These are phyloP conservation scores for Aspergillus sergii DNA, from an alignment of 2,329 filamentous ascomycete genomes.

Conservation along the genomic window DNA sequence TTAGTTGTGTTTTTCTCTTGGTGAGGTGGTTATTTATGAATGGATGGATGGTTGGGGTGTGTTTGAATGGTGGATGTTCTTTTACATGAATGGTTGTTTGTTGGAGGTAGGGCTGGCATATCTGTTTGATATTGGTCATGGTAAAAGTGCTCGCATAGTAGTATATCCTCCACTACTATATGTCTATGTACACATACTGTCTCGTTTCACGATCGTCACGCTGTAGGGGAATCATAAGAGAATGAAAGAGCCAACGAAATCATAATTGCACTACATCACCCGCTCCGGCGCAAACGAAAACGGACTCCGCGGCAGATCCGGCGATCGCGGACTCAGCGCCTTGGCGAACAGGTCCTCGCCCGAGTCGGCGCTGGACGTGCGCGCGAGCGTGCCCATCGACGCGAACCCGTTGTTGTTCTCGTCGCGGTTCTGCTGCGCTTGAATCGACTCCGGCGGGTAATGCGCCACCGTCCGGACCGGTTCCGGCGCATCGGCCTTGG, in stretches of 20 bases:
- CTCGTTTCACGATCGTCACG: slow-evolving; percentile 3
- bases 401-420: slow-evolving; percentile 29
- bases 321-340: slow-evolving; percentile 81
- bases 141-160: not conserved
- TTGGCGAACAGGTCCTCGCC: slow-evolving; percentile 87
- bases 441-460: slow-evolving; percentile 42
- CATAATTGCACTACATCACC: slow-evolving; percentile 12
- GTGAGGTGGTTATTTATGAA: not conserved
- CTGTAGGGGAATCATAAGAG: slow-evolving; percentile 6
- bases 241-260: slow-evolving; percentile 11
- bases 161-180: not conserved
- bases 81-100: not conserved
- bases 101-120: too few species aligned
- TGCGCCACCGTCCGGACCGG: slow-evolving; percentile 37
- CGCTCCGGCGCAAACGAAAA: slow-evolving; percentile 62
- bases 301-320: slow-evolving; percentile 81
- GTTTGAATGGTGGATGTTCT: too few species aligned
- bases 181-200: slow-evolving; percentile 4
- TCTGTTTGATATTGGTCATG: not conserved
- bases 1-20: not conserved
- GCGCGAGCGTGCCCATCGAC: slow-evolving; percentile 36
- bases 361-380: slow-evolving; percentile 50
- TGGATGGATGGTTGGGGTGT: not conserved
- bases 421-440: slow-evolving; percentile 35
- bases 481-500: slow-evolving; percentile 22